These are phyloP conservation scores for Arthrinium puccinioides DNA, from an alignment of 2,329 filamentous ascomycete species.

Conservation along the genomic window DNA sequence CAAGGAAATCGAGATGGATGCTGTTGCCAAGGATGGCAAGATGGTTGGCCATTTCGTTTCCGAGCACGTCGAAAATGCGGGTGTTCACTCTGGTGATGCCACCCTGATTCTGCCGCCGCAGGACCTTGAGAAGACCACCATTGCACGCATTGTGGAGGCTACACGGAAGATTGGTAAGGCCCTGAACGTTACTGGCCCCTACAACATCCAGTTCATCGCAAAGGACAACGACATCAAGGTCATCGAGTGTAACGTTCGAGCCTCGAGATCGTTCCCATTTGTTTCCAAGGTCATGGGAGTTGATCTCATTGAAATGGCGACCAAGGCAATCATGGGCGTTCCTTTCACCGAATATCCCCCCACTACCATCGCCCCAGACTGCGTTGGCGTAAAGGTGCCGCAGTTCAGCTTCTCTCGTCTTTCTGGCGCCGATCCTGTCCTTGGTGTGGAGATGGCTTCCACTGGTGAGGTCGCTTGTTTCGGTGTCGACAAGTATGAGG, in stretches of 20 bases:
- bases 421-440: constrained; percentile 89
- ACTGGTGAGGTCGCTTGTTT: constrained; percentile 98
- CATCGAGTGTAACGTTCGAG: constrained; percentile 97
- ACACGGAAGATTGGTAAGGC: constrained; percentile 92
- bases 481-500: constrained; percentile 91
- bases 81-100: constrained; percentile 96
- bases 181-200: constrained; percentile 91
- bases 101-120: constrained; percentile 93
- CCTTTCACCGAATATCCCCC: constrained; percentile 78
- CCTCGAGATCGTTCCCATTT: constrained; percentile 94
- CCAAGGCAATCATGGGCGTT: constrained; percentile 86
- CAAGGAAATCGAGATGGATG: constrained; percentile 99
- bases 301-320: constrained; percentile 96
- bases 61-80: constrained; percentile 97
- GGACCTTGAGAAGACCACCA: constrained; percentile 83
- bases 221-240: constrained; percentile 99
- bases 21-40: constrained; percentile 81
- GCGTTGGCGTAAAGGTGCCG: constrained; percentile 94
- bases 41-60: constrained; percentile 96
- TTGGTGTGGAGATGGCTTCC: constrained; percentile 98
- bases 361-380: constrained; percentile 66
- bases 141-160: constrained; percentile 85
- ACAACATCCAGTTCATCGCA: constrained; percentile 99
- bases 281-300: constrained; percentile 98
- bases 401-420: constrained; percentile 98